A percentile compares a stretch with the other conserved stretches of the same genome.
Conservation (phyloP, 2,329 filamentous ascomycete species). For the Amesomyces nigricolor region DNA sequence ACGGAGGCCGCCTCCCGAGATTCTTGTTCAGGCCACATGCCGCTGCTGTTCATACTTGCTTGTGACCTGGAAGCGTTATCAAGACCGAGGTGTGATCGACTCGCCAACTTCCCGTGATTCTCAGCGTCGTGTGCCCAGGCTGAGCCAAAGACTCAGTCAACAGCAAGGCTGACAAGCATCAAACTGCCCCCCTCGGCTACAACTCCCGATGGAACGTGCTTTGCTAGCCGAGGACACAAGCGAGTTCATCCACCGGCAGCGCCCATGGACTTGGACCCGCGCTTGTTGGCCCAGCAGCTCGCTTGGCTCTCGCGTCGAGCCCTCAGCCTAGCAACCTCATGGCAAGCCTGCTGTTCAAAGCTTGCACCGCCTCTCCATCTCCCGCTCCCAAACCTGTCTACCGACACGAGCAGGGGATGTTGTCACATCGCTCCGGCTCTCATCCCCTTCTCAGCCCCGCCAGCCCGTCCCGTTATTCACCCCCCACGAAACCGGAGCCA, state of each 20-base stretch:
- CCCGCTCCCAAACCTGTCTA: neutral
- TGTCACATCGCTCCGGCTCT: neutral
- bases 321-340: neutral
- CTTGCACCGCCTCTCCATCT: neutral
- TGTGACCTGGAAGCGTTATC: no score
- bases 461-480: slow-evolving; percentile 21
- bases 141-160: no score
- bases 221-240: neutral
- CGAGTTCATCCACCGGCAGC: neutral
- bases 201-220: no score
- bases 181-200: no score
- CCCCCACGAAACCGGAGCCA: slow-evolving; percentile 21
- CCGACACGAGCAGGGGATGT: neutral
- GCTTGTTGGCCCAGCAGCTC: neutral
- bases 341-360: no score
- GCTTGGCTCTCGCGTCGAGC: neutral
- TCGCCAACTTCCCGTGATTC: no score
- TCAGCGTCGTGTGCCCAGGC: no score
- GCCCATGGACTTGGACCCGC: neutral
- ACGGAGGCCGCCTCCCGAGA: no score
- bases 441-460: neutral
- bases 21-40: no score
- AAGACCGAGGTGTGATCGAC: no score
- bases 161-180: no score
- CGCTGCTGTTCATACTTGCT: no score